Percentiles rank a stretch among this genome's conserved stretches.
Evolutionary conservation across 768 basidiomycete genomes (phyloP).

Genomic region (Leccinum boreale): DNA sequence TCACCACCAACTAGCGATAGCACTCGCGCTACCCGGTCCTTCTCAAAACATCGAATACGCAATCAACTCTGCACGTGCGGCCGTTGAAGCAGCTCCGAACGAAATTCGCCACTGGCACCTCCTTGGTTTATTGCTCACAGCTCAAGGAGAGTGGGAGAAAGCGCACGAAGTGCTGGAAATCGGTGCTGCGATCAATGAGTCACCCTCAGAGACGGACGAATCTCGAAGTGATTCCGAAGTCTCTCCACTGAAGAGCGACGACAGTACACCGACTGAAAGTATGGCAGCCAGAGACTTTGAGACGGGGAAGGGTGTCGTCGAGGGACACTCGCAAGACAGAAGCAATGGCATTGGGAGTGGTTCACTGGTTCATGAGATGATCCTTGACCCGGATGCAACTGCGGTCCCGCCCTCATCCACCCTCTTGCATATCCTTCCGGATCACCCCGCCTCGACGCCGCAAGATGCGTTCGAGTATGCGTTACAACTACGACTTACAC

Average conservation of each 20-base stretch:
- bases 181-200: constrained; percentile 61
- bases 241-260: constrained; percentile 10
- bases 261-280: not conserved
- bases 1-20: constrained; percentile 80
- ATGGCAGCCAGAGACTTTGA: constrained; percentile 10
- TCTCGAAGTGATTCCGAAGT: constrained; percentile 23
- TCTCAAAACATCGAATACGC: constrained; percentile 67
- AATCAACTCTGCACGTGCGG: constrained; percentile 59
- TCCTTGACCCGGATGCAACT: constrained; percentile 30
- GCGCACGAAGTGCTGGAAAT: constrained; percentile 74
- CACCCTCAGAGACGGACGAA: constrained; percentile 33
- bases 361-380: constrained; percentile 14
- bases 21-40: constrained; percentile 61
- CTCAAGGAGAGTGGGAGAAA: constrained; percentile 74
- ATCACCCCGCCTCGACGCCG: constrained; percentile 47
- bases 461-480: constrained; percentile 71
- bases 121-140: constrained; percentile 76
- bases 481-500: constrained; percentile 83
- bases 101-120: constrained; percentile 87
- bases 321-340: not conserved
- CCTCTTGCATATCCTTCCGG: constrained; percentile 45
- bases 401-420: constrained; percentile 38
- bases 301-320: constrained; percentile 4
- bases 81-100: constrained; percentile 66
- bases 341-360: constrained; percentile 1